A percentile compares a stretch with the other conserved stretches of the same genome.
These are phyloP conservation scores for Cladosporium sphaerospermum DNA, from an alignment of 2,329 filamentous ascomycete species.

Conservation along the genomic window DNA sequence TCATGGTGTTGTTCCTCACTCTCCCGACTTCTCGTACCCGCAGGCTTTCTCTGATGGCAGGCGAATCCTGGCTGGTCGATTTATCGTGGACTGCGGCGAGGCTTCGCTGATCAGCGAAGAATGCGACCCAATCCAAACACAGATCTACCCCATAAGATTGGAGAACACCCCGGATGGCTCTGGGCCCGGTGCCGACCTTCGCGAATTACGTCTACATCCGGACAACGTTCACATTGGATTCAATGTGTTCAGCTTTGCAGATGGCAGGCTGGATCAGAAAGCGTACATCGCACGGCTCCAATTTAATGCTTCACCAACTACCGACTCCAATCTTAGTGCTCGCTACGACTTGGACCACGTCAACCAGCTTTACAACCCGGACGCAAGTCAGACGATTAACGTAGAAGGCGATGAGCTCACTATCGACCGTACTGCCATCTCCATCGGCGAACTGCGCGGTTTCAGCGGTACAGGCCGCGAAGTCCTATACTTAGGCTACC, in stretches of 20 bases:
- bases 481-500: constrained; percentile 37
- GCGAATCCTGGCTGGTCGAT: constrained; percentile 29
- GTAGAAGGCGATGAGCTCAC: constrained; percentile 25
- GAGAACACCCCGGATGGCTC: constrained; percentile 29
- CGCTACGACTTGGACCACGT: constrained; percentile 39
- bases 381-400: constrained; percentile 18
- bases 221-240: constrained; percentile 41
- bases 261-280: constrained; percentile 23
- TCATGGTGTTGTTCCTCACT: constrained; percentile 8
- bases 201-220: constrained; percentile 43
- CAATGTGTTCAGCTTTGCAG: constrained; percentile 31
- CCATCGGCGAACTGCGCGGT: constrained; percentile 41
- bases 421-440: constrained; percentile 29
- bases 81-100: constrained; percentile 34
- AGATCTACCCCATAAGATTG: constrained; percentile 40
- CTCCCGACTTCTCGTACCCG: constrained; percentile 34
- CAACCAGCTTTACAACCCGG: constrained; percentile 30
- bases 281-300: constrained; percentile 35
- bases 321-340: constrained; percentile 24
- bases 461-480: constrained; percentile 40
- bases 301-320: constrained; percentile 35
- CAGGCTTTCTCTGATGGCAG: constrained; percentile 38
- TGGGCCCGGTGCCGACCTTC: constrained; percentile 28
- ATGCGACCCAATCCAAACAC: constrained; percentile 33
- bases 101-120: constrained; percentile 29